phyloP scores from a whole-genome alignment of 495 filamentous ascomycete species.

The Alectoria sarmentosa region DNA sequence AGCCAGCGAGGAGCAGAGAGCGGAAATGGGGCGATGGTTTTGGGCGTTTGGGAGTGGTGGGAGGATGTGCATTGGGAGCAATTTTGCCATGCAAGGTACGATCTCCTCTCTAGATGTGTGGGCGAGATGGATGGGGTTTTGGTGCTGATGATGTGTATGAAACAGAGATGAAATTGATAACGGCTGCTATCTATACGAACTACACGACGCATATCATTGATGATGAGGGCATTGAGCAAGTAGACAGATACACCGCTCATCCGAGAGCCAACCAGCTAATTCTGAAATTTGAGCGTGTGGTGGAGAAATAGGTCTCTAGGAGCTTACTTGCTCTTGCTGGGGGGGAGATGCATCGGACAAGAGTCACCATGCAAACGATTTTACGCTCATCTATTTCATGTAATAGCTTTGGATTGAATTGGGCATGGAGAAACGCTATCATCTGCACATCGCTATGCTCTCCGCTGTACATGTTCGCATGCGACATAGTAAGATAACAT shows the following conservation, averaged over 20 bases:
- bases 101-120: neutral
- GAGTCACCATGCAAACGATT: neutral
- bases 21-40: slow-evolving; percentile 61
- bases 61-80: slow-evolving; percentile 77
- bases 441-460: neutral
- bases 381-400: neutral
- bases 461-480: slow-evolving; percentile 8
- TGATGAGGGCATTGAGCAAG: slow-evolving; percentile 53
- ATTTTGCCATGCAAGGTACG: slow-evolving; percentile 72
- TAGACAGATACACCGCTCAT: slow-evolving; percentile 59
- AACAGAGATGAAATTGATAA: slow-evolving; percentile 42
- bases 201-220: slow-evolving; percentile 51
- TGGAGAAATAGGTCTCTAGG: neutral
- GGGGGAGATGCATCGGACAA: neutral
- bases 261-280: slow-evolving; percentile 44
- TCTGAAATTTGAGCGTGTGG: slow-evolving; percentile 35
- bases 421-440: neutral
- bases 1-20: slow-evolving; percentile 29
- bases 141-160: neutral
- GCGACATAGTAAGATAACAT: slow-evolving; percentile 1
- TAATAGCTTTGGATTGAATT: neutral
- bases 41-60: slow-evolving; percentile 84
- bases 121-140: neutral
- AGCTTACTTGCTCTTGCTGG: neutral
- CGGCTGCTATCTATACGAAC: slow-evolving; percentile 59